These are phyloP conservation scores for Fusarium camptoceras DNA, from an alignment of 2,329 filamentous ascomycete genomes.

Conservation along the genomic window DNA sequence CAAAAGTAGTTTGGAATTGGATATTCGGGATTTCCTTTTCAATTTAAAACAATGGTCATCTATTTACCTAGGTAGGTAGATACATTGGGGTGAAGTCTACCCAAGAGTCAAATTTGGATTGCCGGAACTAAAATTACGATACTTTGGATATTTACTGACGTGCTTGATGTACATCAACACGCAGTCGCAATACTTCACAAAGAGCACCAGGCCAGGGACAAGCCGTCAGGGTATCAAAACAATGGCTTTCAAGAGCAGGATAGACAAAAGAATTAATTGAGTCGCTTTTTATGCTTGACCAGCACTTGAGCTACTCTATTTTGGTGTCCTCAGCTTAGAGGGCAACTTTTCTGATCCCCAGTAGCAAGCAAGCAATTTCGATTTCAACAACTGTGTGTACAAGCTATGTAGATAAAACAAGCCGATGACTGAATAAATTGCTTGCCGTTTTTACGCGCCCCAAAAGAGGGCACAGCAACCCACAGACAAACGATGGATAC, in stretches of 20 bases:
- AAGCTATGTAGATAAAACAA: not conserved
- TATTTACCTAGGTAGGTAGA: too few relatives aligned
- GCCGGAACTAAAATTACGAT: not conserved
- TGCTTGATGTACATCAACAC: not conserved
- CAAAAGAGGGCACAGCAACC: conserved; percentile 12
- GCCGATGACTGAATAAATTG: not conserved
- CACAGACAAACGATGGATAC: conserved; percentile 2
- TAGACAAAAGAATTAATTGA: too few relatives aligned
- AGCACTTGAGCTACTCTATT: not conserved
- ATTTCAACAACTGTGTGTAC: not conserved
- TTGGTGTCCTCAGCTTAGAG: not conserved
- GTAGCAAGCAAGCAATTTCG: not conserved
- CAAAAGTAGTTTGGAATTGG: not conserved
- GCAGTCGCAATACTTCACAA: not conserved
- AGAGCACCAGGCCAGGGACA: not conserved
- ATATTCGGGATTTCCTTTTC: not conserved
- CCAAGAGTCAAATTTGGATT: not conserved
- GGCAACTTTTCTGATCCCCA: not conserved
- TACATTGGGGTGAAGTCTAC: not conserved
- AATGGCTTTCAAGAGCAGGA: not conserved
- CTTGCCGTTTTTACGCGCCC: conserved; percentile 3
- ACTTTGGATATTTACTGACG: not conserved
- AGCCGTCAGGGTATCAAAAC: not conserved
- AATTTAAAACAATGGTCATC: not conserved
- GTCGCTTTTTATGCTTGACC: not conserved